Percentiles rank a stretch among this genome's conserved stretches.
phyloP scores from a whole-genome alignment of 768 basidiomycete genomes.

The Kwoniella shandongensis region DNA sequence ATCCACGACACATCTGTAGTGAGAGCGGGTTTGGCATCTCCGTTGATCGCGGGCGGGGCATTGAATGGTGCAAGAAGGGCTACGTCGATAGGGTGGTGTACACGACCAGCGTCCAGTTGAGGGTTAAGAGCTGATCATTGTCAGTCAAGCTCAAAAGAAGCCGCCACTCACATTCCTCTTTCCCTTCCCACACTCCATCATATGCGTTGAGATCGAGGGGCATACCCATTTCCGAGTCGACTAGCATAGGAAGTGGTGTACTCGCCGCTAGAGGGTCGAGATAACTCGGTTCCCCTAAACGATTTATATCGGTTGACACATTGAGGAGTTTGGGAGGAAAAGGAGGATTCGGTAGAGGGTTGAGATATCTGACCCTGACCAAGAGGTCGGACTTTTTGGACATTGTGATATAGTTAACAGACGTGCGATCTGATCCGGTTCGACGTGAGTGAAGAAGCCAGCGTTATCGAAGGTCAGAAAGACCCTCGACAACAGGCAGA shows the following conservation, averaged over 20 bases:
- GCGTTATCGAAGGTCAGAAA: too few relatives aligned
- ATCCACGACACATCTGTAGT: constrained; percentile 78
- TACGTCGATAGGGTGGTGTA: constrained; percentile 45
- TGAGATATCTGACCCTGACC: constrained; percentile 87
- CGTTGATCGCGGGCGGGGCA: constrained; percentile 19
- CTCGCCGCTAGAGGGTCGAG: constrained; percentile 76
- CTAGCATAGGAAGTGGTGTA: constrained; percentile 86
- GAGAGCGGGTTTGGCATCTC: constrained; percentile 56
- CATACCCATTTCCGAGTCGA: constrained; percentile 96
- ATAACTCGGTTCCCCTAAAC: constrained; percentile 84
- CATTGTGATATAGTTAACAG: constrained; percentile 17
- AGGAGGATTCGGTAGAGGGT: constrained; percentile 92
- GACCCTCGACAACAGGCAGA: too few relatives aligned
- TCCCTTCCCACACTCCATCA: constrained; percentile 80
- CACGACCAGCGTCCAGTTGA: constrained; percentile 60
- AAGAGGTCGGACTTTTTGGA: constrained; percentile 65
- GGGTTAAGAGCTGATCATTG: constrained; percentile 64
- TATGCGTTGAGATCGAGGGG: constrained; percentile 82
- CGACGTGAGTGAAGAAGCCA: too few relatives aligned
- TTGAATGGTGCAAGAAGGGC: constrained; percentile 66
- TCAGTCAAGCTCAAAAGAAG: not conserved
- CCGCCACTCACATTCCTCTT: constrained; percentile 58
- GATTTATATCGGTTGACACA: constrained; percentile 82
- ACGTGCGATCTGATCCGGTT: too few relatives aligned
- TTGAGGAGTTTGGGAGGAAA: constrained; percentile 94